Evolutionary conservation across 495 filamentous ascomycete genomes (phyloP), one percentile per base, ranked within the genome.

Genomic region (Pyrenopolyporus hunteri): DNA sequence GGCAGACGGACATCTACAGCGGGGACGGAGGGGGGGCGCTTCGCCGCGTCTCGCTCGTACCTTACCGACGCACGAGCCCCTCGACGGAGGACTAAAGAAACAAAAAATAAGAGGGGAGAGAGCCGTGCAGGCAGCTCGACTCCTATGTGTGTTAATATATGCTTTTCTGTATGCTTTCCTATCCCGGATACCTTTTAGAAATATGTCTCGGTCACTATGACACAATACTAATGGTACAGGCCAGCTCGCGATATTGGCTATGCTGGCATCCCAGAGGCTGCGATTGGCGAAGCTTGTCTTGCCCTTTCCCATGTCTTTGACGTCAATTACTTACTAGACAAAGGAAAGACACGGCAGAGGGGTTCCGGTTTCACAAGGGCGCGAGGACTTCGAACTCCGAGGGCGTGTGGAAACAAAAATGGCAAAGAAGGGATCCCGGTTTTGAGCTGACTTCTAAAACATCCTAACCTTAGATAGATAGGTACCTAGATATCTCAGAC

Each of bases 271-370:
- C 31, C n/a, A 5, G 43, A 19, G 16, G 52, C 28, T 57, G 57
- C 57, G n/a, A 49, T 57, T 61, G 61, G 43, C 26, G 32, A 9
- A 61, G 42, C 16, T 25, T 61, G 14, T 40, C 33, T 57, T 57
- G 33, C 46, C 46, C 47, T 6, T 57, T 66, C 52, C 28, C 39
- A 52, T 28, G 28, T 66, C 39, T 9, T 61, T 53, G 57, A 66
- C 62, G 62, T 65, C 62, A 66, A 60, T 44, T 13, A 48, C 39
- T 44, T 13, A 48, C 39, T 44, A 60, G 47, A 66, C 47, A 52
- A 25, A 48, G 47, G 16, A 57, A 45, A 66, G 63, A 66, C 63
- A 66, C 40, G 51, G 56, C 14, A 17, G 2, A 13, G 33, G 17
- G 39, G 51, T 33, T 53, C 57, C 57, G 51, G 63, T 57, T 32